phyloP scores from a whole-genome alignment of 2,329 filamentous ascomycete species.

The Claviceps fusiformis region DNA sequence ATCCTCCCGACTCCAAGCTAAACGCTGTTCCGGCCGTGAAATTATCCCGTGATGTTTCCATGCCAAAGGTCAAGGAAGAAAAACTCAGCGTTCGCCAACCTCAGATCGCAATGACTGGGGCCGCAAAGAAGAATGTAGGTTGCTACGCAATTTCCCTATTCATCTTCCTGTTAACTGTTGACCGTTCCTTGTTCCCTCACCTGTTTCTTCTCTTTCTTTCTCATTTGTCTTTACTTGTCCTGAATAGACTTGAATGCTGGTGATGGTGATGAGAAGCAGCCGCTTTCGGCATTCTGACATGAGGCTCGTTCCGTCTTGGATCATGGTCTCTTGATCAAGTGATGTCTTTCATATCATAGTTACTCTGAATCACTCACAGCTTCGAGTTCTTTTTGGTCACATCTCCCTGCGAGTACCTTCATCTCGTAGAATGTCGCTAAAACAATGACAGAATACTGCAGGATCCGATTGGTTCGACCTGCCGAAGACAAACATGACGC shows the following conservation, averaged over 20 bases:
- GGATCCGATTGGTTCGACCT: constrained; percentile 80
- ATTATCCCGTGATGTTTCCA: neutral
- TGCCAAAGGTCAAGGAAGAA: neutral
- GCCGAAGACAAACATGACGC: constrained; percentile 69
- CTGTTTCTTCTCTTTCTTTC: neutral
- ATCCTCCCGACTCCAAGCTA: neutral
- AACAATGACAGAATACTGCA: constrained; percentile 38
- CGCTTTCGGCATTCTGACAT: constrained; percentile 24
- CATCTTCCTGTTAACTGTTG: neutral
- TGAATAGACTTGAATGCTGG: neutral
- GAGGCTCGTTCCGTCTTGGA: constrained; percentile 28
- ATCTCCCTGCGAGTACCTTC: neutral
- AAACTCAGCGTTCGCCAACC: neutral
- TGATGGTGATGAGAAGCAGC: constrained; percentile 27
- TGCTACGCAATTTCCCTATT: neutral
- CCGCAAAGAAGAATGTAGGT: neutral
- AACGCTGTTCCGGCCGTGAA: neutral
- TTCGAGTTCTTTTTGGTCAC: neutral
- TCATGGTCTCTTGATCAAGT: constrained; percentile 44
- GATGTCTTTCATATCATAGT: constrained; percentile 50
- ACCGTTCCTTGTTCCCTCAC: too few species aligned
- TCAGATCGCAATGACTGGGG: neutral
- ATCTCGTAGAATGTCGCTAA: constrained; percentile 8
- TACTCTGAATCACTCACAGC: constrained; percentile 46
- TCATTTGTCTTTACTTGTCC: neutral